phyloP scores from a whole-genome alignment of 2,329 filamentous ascomycete species.

The Ceratocystis lukuohia region DNA sequence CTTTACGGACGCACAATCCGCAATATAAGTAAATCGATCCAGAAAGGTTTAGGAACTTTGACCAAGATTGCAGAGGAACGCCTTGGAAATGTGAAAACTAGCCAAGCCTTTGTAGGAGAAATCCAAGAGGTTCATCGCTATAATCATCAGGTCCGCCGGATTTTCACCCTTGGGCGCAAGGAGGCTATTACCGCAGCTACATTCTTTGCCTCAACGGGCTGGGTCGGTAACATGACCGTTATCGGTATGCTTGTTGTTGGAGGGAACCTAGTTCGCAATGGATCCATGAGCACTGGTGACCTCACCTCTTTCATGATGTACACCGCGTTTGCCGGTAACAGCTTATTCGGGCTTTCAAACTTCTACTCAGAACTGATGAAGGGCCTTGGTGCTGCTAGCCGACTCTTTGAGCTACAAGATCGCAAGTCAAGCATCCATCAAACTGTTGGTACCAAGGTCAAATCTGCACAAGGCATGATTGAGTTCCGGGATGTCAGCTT shows the following conservation, averaged over 20 bases:
- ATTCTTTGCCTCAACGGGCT: constrained; percentile 77
- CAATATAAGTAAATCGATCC: constrained; percentile 80
- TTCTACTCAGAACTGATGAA: constrained; percentile 99
- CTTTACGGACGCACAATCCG: constrained; percentile 83
- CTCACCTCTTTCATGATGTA: constrained; percentile 98
- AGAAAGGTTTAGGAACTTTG: constrained; percentile 81
- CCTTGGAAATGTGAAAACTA: constrained; percentile 91
- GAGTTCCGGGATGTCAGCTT: constrained; percentile 77
- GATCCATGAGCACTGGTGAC: constrained; percentile 79
- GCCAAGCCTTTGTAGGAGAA: constrained; percentile 90
- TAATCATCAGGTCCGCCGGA: constrained; percentile 80
- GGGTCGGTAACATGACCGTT: constrained; percentile 94
- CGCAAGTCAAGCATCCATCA: constrained; percentile 74
- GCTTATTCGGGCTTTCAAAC: constrained; percentile 81
- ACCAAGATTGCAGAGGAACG: constrained; percentile 97
- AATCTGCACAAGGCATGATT: constrained; percentile 76
- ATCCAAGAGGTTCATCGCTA: constrained; percentile 81
- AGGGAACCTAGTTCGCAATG: constrained; percentile 75
- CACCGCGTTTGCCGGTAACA: constrained; percentile 72
- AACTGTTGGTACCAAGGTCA: constrained; percentile 66
- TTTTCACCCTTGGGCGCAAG: constrained; percentile 74
- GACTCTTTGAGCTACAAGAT: constrained; percentile 91
- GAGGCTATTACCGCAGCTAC: constrained; percentile 82
- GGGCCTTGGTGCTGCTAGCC: constrained; percentile 89
- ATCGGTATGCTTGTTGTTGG: constrained; percentile 81